phyloP scores from a whole-genome alignment of 768 basidiomycete genomes.

The Tephrocybe sp. region DNA sequence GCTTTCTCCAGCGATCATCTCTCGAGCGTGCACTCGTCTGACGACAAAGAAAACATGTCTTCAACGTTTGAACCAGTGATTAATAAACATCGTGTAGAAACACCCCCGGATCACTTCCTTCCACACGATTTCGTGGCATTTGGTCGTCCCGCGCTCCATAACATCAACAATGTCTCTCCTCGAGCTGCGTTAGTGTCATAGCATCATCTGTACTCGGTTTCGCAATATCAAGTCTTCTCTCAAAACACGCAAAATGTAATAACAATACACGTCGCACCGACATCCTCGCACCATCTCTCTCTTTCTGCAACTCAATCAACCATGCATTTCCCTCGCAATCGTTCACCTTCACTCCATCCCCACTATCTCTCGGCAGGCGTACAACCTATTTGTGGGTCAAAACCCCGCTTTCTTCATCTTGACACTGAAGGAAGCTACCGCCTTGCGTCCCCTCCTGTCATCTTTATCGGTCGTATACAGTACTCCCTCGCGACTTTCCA shows the following conservation, averaged over 20 bases:
- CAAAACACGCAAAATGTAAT: conserved; percentile 85
- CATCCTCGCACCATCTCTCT: conserved; percentile 59
- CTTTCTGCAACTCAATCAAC: conserved; percentile 65
- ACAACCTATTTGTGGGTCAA: conserved; percentile 44
- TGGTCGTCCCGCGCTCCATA: conserved; percentile 77
- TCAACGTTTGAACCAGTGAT: conserved; percentile 71
- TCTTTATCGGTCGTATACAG: conserved; percentile 43
- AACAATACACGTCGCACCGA: conserved; percentile 66
- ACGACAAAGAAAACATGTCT: conserved; percentile 81
- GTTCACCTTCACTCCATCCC: conserved; percentile 42
- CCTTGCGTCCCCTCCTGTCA: conserved; percentile 28
- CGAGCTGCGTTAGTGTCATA: conserved; percentile 63
- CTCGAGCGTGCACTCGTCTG: conserved; percentile 48
- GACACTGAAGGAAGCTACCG: conserved; percentile 22
- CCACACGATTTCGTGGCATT: conserved; percentile 82
- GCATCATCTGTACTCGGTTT: conserved; percentile 36
- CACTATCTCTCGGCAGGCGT: conserved; percentile 48
- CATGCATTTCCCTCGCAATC: conserved; percentile 73
- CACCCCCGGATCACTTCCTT: conserved; percentile 71
- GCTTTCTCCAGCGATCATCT: conserved; percentile 62
- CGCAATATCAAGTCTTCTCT: conserved; percentile 38
- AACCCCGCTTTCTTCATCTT: conserved; percentile 29
- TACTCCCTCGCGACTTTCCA: conserved; percentile 37
- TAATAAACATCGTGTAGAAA: conserved; percentile 69
- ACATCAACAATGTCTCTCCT: conserved; percentile 70